phyloP scores from a whole-genome alignment of 768 basidiomycete genomes.

The Termitomyces sp. region DNA sequence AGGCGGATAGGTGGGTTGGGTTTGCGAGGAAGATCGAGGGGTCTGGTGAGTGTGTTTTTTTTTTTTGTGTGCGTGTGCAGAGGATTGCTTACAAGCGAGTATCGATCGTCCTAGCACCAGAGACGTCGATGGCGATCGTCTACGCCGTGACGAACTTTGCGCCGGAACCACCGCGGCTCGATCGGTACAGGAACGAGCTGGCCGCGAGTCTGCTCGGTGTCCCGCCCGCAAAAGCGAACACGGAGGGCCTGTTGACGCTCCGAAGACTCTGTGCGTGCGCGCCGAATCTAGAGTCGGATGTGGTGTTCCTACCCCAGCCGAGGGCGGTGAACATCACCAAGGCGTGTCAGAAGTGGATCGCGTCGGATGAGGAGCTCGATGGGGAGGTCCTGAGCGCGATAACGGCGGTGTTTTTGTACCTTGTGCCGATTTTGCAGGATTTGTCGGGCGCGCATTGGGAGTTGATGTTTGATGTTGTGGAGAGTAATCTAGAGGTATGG shows the following conservation, averaged over 20 bases:
- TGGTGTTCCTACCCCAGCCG: slow-evolving; percentile 80
- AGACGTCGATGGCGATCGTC: slow-evolving; percentile 64
- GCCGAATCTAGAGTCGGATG: slow-evolving; percentile 73
- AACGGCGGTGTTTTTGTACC: slow-evolving; percentile 64
- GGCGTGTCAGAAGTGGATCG: slow-evolving; percentile 79
- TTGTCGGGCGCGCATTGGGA: slow-evolving; percentile 91
- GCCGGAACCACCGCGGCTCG: slow-evolving; percentile 67
- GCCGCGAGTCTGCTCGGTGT: slow-evolving; percentile 78
- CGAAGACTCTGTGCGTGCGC: slow-evolving; percentile 69
- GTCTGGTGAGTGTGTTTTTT: slow-evolving; percentile 40
- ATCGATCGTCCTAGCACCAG: too few species aligned
- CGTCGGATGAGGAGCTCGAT: slow-evolving; percentile 55
- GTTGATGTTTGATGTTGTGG: slow-evolving; percentile 83
- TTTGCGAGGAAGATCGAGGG: slow-evolving; percentile 64
- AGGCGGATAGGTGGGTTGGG: slow-evolving; percentile 75
- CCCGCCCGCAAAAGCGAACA: slow-evolving; percentile 55
- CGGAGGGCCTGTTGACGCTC: slow-evolving; percentile 64
- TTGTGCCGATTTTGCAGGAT: slow-evolving; percentile 87
- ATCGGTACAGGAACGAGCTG: slow-evolving; percentile 85
- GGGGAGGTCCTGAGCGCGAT: slow-evolving; percentile 80
- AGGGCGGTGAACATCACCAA: slow-evolving; percentile 87
- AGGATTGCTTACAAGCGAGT: too few species aligned
- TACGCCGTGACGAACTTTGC: slow-evolving; percentile 56
- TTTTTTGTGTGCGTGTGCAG: too few species aligned
- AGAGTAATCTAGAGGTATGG: slow-evolving; percentile 82